Evolutionary conservation across 805 yeast species (phyloP), one percentile per base, ranked within the genome.

Genomic region (Ogataea ramenticola): DNA sequence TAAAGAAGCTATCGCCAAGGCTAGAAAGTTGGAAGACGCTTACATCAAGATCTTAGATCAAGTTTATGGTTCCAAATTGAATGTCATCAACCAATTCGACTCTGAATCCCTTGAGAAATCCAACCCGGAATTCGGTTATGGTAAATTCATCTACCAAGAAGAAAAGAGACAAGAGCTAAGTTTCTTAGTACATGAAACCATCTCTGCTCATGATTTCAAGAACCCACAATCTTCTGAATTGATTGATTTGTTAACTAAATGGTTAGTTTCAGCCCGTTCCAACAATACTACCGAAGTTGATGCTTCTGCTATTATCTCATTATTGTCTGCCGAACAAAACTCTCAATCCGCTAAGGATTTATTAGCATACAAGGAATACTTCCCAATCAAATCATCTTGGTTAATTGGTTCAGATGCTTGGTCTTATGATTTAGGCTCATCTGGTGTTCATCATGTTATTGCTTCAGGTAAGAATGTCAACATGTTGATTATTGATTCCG

Each of bases 381-480:
- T 86, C 52, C 50, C 55, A 26, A 60, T 71, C 44, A 69, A 70
- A 41, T 70, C 84, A 12, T 70, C 76, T 43, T 91, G 98, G 98
- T 71, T 91, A 47, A 71, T 91, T 45, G 96, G 97, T 29, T 88
- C 96, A 17, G 98, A 91, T 62, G 79, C 93, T 29, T 91, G 98
- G 98, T 77, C 96, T 19, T 89, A 82, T 60, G 98, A 91, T 66
- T 69, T 87, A 53, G 98, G 98, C 36, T 71, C 85, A 49, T 84
- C 96, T 6, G 96, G 97, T 60, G 82, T 91, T 42, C 97, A 91
- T 62, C 82, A 83, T 54, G 82, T 88, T 4, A 68, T 91, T 38
- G 66, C 89, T 24, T 80, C 90, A 0, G 82, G 82, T 39, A 74
- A 79, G 60, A 86, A 88, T 59, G 67, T 91, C 53, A 91, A 91